Evolutionary conservation across 192 early-diverging fungal species (phyloP).

Genomic region (Gryganskiella cystojenkinii): DNA sequence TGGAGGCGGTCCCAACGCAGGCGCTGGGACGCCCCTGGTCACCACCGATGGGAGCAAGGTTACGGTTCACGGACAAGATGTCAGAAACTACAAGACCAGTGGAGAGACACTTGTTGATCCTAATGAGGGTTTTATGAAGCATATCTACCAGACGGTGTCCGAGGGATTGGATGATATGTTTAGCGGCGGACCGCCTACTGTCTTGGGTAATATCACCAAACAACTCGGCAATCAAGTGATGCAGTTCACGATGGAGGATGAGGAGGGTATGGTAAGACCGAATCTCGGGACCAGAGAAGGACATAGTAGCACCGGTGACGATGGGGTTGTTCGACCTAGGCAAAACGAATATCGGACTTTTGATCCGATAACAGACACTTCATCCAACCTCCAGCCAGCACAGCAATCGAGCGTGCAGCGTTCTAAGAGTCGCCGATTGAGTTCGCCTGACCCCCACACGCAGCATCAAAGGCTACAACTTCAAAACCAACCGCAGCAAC

Average conservation of each 20-base stretch:
- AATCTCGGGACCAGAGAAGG: not conserved
- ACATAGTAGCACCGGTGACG: conserved; percentile 13
- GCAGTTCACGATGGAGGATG: conserved; percentile 51
- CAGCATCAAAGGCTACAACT: conserved; percentile 31
- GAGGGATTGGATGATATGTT: conserved; percentile 78
- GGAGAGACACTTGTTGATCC: conserved; percentile 3
- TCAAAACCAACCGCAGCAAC: conserved; percentile 12
- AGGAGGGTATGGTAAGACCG: not conserved
- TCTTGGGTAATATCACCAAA: conserved; percentile 78
- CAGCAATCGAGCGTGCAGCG: conserved; percentile 11
- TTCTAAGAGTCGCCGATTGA: conserved; percentile 23
- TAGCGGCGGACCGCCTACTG: conserved; percentile 65
- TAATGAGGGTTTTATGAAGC: conserved; percentile 66
- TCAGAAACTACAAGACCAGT: too few species aligned
- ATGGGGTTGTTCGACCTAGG: not conserved
- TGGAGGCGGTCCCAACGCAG: not conserved
- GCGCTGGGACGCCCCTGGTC: not conserved
- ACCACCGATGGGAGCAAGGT: not conserved
- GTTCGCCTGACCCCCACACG: conserved; percentile 42
- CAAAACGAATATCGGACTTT: too few species aligned
- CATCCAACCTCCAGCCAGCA: too few species aligned
- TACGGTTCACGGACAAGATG: too few species aligned
- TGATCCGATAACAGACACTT: too few species aligned
- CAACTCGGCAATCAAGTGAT: conserved; percentile 73
- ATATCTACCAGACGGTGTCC: conserved; percentile 80